Percentiles rank a stretch among this genome's conserved stretches.
Conservation (phyloP, 1,284 basidiomycete species). For the Mycosarcoma maydis region DNA sequence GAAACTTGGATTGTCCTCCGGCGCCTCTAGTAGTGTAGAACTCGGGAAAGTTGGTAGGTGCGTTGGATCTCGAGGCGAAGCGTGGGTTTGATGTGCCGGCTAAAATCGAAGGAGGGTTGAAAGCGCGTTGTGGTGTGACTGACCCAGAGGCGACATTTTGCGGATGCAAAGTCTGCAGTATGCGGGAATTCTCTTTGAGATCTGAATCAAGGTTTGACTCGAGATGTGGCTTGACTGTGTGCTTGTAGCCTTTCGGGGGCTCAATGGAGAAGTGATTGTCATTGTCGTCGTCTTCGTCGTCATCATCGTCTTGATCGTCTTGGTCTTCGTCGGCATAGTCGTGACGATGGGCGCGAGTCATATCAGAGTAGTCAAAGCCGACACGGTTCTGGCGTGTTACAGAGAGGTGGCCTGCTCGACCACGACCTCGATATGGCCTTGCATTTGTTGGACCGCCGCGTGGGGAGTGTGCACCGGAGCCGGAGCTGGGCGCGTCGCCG, state of each 20-base stretch:
- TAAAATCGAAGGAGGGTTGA: not conserved
- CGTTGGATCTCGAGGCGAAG: conserved; percentile 22
- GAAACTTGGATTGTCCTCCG: conserved; percentile 18
- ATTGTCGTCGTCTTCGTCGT: conserved; percentile 9
- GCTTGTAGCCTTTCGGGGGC: conserved; percentile 30
- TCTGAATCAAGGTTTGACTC: conserved; percentile 18
- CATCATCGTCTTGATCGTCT: conserved; percentile 12
- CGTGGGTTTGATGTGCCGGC: conserved; percentile 11
- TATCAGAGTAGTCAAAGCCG: conserved; percentile 42
- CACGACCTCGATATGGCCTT: conserved; percentile 26
- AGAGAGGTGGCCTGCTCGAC: conserved; percentile 39
- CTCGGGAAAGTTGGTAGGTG: conserved; percentile 35
- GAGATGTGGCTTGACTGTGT: conserved; percentile 43
- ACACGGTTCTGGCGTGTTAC: conserved; percentile 44
- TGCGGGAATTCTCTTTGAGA: conserved; percentile 2
- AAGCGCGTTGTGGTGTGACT: conserved; percentile 15
- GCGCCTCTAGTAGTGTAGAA: conserved; percentile 36
- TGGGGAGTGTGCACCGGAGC: conserved; percentile 20
- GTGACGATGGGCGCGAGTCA: conserved; percentile 19
- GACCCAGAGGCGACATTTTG: conserved; percentile 6
- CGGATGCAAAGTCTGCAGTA: not conserved
- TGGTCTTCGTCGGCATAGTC: conserved; percentile 14
- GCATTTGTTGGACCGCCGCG: conserved; percentile 26
- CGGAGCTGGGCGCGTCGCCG: conserved; percentile 6
- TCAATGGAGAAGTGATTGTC: conserved; percentile 33